Conservation (phyloP, 2,329 filamentous ascomycete species). For the Aspergillus brasiliensis region DNA sequence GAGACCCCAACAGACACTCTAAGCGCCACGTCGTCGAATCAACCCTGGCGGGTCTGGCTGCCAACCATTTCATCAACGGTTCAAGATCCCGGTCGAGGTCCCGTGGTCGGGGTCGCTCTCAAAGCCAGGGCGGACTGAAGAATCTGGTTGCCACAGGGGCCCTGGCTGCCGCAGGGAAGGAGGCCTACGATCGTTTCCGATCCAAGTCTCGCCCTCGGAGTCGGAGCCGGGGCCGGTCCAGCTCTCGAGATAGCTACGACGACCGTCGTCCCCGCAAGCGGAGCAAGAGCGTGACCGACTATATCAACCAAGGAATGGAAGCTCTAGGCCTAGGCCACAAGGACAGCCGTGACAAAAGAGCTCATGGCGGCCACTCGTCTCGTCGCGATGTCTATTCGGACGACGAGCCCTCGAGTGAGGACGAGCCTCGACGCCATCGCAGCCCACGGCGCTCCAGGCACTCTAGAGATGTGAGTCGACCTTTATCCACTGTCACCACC, state of each 20-base stretch:
- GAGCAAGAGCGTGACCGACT: conserved; percentile 50
- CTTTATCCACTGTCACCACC: conserved; percentile 29
- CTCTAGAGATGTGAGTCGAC: conserved; percentile 50
- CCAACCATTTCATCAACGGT: conserved; percentile 83
- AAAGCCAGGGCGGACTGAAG: conserved; percentile 44
- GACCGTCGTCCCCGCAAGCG: conserved; percentile 50
- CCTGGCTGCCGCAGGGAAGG: conserved; percentile 52
- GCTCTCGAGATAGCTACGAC: conserved; percentile 55
- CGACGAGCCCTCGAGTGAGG: conserved; percentile 40
- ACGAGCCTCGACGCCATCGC: conserved; percentile 33
- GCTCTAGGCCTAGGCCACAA: conserved; percentile 46
- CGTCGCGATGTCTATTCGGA: conserved; percentile 43
- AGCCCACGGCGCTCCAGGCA: conserved; percentile 33
- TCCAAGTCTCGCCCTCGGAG: conserved; percentile 41
- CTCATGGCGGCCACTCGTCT: conserved; percentile 31
- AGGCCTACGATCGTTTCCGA: conserved; percentile 47
- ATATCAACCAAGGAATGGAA: conserved; percentile 47
- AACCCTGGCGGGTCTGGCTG: conserved; percentile 83
- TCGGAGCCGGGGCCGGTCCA: conserved; percentile 44
- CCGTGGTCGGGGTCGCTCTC: conserved; percentile 53
- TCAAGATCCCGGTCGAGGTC: conserved; percentile 73
- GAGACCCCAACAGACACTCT: conserved; percentile 69
- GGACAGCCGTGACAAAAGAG: conserved; percentile 28
- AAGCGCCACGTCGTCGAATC: conserved; percentile 84
- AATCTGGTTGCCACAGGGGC: conserved; percentile 47